A percentile compares a stretch with the other conserved stretches of the same genome.
phyloP scores from a whole-genome alignment of 805 yeast genomes.

The Cyberlindnera samutprakarnensis region DNA sequence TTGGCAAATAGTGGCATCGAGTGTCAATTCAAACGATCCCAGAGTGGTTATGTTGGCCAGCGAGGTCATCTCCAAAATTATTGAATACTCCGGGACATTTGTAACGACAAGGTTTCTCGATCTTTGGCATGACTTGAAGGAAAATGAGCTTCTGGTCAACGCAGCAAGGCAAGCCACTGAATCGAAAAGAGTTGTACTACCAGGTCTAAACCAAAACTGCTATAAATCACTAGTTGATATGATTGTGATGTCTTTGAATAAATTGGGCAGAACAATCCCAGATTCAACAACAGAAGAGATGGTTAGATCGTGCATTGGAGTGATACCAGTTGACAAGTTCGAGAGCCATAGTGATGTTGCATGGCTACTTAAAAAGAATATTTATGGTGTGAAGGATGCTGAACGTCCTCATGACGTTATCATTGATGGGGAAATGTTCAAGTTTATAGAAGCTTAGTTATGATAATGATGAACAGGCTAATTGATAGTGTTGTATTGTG shows the following conservation, averaged over 20 bases:
- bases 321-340: conserved; percentile 11
- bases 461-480: no score
- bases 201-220: conserved; percentile 18
- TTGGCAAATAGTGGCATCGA: conserved; percentile 39
- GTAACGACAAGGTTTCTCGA: conserved; percentile 39
- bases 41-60: conserved; percentile 25
- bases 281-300: conserved; percentile 17
- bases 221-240: conserved; percentile 14
- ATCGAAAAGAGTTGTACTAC: conserved; percentile 12
- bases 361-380: conserved; percentile 17
- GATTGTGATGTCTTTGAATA: conserved; percentile 14
- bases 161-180: conserved; percentile 5
- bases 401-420: conserved; percentile 1
- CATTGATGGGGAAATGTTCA: conserved; percentile 5
- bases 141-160: conserved; percentile 8
- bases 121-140: conserved; percentile 30
- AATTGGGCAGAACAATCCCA: conserved; percentile 17
- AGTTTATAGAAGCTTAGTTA: conserved; percentile 2
- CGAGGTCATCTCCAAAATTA: conserved; percentile 19
- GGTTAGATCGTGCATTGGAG: conserved; percentile 15
- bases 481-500: no score
- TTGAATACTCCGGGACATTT: conserved; percentile 38
- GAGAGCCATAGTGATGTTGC: conserved; percentile 19
- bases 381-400: conserved; percentile 3
- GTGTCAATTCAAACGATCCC: conserved; percentile 13